These are phyloP conservation scores for Lepidium didymum DNA, from an alignment of 345 rosid genomes.

Conservation along the genomic window DNA sequence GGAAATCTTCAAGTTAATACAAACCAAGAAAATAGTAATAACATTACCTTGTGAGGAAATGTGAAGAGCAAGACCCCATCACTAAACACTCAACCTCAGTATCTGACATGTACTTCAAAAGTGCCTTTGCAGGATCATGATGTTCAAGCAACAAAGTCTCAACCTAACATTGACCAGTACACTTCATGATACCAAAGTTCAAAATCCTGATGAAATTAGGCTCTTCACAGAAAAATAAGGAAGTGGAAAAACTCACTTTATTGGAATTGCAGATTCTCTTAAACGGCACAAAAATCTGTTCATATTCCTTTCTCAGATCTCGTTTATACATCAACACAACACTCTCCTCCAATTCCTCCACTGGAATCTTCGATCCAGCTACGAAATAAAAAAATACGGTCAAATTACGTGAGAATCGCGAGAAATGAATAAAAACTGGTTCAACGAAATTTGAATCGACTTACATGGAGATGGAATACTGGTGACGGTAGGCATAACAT, in stretches of 20 bases:
- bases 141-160: conserved; percentile 67
- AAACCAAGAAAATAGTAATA: background rate
- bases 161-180: conserved; percentile 34
- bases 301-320: conserved; percentile 44
- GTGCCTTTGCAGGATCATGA: conserved; percentile 59
- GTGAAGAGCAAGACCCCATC: conserved; percentile 59
- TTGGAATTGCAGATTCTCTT: conserved; percentile 40
- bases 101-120: conserved; percentile 41
- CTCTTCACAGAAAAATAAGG: background rate
- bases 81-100: conserved; percentile 50
- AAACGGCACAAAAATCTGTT: conserved; percentile 49
- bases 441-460: background rate
- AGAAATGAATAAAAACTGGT: background rate
- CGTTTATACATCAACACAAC: conserved; percentile 55
- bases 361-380: conserved; percentile 61
- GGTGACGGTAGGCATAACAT: conserved; percentile 62
- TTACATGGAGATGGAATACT: conserved; percentile 67
- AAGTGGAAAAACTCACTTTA: conserved; percentile 23
- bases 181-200: background rate
- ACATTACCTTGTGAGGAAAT: conserved; percentile 51
- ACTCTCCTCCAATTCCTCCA: conserved; percentile 58
- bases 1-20: background rate
- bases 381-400: background rate
- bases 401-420: background rate
- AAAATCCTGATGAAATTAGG: background rate